Conservation (phyloP, 768 basidiomycete species). For the Mycena amicta region DNA sequence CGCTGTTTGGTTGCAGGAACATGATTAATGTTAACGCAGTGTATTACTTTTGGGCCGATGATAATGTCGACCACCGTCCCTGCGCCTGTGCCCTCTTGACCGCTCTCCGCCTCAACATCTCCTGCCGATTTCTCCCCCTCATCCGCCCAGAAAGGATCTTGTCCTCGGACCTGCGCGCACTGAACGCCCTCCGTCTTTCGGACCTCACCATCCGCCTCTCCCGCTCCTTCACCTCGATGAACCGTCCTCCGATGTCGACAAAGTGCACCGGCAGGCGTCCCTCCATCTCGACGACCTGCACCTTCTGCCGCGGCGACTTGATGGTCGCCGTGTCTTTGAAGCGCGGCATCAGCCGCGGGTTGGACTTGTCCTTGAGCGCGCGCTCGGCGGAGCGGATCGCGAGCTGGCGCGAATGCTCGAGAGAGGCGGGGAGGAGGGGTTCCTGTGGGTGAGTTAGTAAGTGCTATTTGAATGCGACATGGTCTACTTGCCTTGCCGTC, state of each 20-base stretch:
- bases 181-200: conserved; percentile 45
- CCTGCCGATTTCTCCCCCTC: conserved; percentile 4
- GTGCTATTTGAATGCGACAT: no score
- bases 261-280: conserved; percentile 65
- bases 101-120: conserved; percentile 6
- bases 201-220: conserved; percentile 51
- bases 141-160: conserved; percentile 21
- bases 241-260: conserved; percentile 74
- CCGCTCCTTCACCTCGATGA: conserved; percentile 59
- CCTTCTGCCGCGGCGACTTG: conserved; percentile 37
- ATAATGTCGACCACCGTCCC: no score
- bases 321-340: conserved; percentile 39
- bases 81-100: not conserved
- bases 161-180: conserved; percentile 27
- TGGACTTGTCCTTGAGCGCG: conserved; percentile 39
- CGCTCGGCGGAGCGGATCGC: conserved; percentile 38
- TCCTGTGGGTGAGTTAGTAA: conserved; percentile 44
- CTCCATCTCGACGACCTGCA: conserved; percentile 40
- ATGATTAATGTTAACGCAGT: not conserved
- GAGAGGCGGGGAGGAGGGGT: conserved; percentile 58
- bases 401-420: conserved; percentile 50
- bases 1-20: not conserved
- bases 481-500: conserved; percentile 59
- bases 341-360: conserved; percentile 41
- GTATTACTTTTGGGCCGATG: no score